phyloP scores from a whole-genome alignment of 1,139 yeast genomes.

The Magnusiomyces sp. region DNA sequence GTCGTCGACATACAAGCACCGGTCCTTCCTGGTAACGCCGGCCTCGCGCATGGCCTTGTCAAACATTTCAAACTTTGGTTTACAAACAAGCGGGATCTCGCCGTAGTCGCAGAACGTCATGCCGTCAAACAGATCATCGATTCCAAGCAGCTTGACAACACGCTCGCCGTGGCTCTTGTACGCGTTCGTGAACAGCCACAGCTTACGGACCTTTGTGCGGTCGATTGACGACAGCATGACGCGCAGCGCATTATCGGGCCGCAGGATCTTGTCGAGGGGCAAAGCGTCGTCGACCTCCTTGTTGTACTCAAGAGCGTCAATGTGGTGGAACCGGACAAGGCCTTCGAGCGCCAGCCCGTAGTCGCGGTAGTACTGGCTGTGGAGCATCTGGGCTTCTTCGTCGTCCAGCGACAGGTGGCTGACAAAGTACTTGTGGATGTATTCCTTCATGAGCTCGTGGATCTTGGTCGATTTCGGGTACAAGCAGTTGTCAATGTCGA shows the following conservation, averaged over 20 bases:
- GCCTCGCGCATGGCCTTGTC: conserved; percentile 54
- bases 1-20: conserved; percentile 69
- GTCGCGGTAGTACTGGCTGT: conserved; percentile 66
- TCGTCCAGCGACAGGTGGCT: conserved; percentile 51
- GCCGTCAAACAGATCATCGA: conserved; percentile 90
- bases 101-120: conserved; percentile 84
- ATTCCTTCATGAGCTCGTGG: conserved; percentile 80
- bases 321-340: conserved; percentile 67
- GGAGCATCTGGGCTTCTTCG: conserved; percentile 68
- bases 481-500: conserved; percentile 88
- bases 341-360: conserved; percentile 95
- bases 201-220: conserved; percentile 41
- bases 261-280: conserved; percentile 67
- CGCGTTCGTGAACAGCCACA: conserved; percentile 93
- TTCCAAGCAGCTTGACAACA: conserved; percentile 67
- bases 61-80: conserved; percentile 65
- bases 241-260: conserved; percentile 40
- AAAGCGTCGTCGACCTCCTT: conserved; percentile 83
- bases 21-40: conserved; percentile 38
- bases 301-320: conserved; percentile 85
- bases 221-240: conserved; percentile 31
- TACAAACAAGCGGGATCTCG: conserved; percentile 61
- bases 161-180: conserved; percentile 77
- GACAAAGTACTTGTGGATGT: conserved; percentile 75
- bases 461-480: conserved; percentile 67